phyloP scores from a whole-genome alignment of 805 yeast species.

The Zygoascus bituminiphila region DNA sequence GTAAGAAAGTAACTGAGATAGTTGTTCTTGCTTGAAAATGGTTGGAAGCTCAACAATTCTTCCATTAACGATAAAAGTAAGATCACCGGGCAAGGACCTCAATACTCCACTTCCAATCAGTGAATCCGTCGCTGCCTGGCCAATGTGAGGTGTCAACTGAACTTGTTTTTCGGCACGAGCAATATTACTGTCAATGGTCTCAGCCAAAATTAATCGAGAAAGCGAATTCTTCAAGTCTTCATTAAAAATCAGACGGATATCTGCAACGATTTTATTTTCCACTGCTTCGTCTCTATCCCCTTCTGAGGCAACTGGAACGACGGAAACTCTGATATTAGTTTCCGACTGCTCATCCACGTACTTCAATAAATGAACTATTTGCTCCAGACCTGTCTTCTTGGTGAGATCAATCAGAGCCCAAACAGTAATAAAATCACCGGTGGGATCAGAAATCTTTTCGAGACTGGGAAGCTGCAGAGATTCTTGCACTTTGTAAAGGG shows the following conservation, averaged over 20 bases:
- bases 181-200: background rate
- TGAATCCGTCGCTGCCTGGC: background rate
- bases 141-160: background rate
- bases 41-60: slow-evolving; percentile 8
- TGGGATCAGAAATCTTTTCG: slow-evolving; percentile 8
- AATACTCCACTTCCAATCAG: background rate
- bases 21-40: slow-evolving; percentile 7
- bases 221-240: background rate
- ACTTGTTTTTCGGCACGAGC: background rate
- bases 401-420: slow-evolving; percentile 57
- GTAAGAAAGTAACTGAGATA: slow-evolving; percentile 21
- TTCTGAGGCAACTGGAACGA: slow-evolving; percentile 7
- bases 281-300: background rate
- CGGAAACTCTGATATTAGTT: slow-evolving; percentile 5
- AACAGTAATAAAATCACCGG: slow-evolving; percentile 23
- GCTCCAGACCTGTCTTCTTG: slow-evolving; percentile 32
- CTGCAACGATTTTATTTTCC: background rate
- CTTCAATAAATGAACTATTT: slow-evolving; percentile 32
- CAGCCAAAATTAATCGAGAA: background rate
- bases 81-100: background rate
- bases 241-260: background rate
- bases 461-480: background rate
- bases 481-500: slow-evolving; percentile 3
- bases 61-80: slow-evolving; percentile 10
- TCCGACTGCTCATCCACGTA: background rate